These are phyloP conservation scores for Cephalotrichum gorgonifer DNA, from an alignment of 2,329 filamentous ascomycete genomes.

Conservation along the genomic window DNA sequence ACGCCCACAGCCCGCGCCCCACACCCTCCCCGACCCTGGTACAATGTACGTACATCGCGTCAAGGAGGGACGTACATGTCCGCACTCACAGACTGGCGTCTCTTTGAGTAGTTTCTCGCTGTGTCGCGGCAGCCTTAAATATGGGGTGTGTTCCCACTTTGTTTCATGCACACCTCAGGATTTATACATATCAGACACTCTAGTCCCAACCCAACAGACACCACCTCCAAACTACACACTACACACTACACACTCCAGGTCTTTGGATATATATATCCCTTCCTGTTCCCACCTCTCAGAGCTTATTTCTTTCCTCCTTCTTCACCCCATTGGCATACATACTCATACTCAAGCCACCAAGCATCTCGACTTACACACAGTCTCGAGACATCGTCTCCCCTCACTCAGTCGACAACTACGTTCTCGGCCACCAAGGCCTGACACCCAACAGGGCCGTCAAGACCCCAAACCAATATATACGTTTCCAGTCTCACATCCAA, in stretches of 20 bases:
- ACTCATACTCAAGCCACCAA: background rate
- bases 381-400: background rate
- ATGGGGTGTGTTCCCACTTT: no score
- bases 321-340: background rate
- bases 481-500: slow-evolving; percentile 2
- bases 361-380: background rate
- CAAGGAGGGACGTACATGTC: no score
- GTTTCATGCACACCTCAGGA: no score
- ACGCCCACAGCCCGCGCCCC: no score
- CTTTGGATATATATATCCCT: background rate
- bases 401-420: background rate
- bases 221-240: background rate
- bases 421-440: no score
- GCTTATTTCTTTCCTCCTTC: background rate
- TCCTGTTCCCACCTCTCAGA: background rate
- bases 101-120: no score
- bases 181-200: background rate
- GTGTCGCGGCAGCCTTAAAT: no score
- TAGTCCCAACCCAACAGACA: background rate
- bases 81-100: no score
- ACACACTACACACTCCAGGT: no score
- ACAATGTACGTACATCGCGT: no score
- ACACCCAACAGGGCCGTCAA: background rate
- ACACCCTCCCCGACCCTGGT: no score
- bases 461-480: background rate